Evolutionary conservation across 192 early-diverging fungal genomes (phyloP), one percentile per base, ranked within the genome.

Genomic region (Coemansia asiatica): DNA sequence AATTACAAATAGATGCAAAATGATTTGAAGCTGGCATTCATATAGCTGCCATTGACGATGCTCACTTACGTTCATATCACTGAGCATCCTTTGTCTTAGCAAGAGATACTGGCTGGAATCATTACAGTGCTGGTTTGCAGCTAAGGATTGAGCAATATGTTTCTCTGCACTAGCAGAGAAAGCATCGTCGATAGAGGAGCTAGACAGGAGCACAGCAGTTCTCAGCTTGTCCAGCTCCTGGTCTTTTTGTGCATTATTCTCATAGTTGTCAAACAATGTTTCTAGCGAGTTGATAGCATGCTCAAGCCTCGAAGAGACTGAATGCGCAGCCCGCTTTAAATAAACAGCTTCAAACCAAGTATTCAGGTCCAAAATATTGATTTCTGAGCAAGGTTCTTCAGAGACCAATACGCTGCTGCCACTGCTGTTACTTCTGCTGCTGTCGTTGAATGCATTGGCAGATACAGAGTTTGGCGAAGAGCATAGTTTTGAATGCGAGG

Each of bases 11-110:
- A 81, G 36, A 18, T 75, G 73, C 31, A 81, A 53, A 25, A 81
- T 44, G 26, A 81, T 75, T 67, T 81, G 79, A 0, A 81, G 69
- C 53, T 71, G 79, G 23, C 71, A 81, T 47, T 81, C 79, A 28
- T 72, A 66, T 10, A 81, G 22, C 7, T 72, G 73, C 79, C 79
- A 81, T 28, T 18, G 25, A 46, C 67, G 73, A 46, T 54, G 61
- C 18, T 23, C 15, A 12, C 26, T n/a, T 8, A 6, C 38, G 18
- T 67, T 21, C 23, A 19, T 47, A 18, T 18, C 23, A 2, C 49
- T 5, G 9, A 60, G 49, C 6, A 62, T 36, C 25, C 44, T 26
- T 23, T 26, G 71, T 68, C 21, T 31, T 49, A 0, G 35, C 48
- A 21, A 49, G 3, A 7, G 8, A 57, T 35, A 46, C 35, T 36